Conservation (phyloP, 768 basidiomycete genomes). For the Pilatotrama ljubarskyi region DNA sequence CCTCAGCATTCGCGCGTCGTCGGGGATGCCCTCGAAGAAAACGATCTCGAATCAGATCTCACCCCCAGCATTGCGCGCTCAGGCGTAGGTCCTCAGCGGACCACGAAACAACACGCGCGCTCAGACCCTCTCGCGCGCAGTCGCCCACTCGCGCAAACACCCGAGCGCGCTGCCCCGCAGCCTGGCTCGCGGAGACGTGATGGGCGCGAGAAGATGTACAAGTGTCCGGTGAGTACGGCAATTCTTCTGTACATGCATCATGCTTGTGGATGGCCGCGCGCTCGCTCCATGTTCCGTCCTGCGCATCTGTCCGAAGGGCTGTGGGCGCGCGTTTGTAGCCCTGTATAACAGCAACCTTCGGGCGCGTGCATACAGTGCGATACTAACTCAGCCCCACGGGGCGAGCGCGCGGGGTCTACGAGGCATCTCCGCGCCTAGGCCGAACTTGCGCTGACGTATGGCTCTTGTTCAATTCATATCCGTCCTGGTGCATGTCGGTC, state of each 20-base stretch:
- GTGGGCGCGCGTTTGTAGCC: neutral
- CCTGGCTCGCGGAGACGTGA: conserved; percentile 3
- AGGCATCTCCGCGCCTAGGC: neutral
- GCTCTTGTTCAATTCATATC: neutral
- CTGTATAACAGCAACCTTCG: neutral
- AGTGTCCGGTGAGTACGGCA: conserved; percentile 47
- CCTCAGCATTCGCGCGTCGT: neutral
- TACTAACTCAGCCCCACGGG: neutral
- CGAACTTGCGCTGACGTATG: conserved; percentile 5
- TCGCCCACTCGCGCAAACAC: conserved; percentile 14
- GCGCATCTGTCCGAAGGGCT: neutral
- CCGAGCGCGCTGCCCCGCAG: neutral
- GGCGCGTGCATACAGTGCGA: neutral
- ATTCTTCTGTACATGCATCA: neutral
- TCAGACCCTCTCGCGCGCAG: conserved; percentile 8
- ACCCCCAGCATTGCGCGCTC: neutral
- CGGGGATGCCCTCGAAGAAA: neutral
- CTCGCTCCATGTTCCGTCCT: neutral
- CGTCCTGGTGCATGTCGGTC: neutral
- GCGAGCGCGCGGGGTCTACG: neutral
- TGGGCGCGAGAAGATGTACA: conserved; percentile 46
- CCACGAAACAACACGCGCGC: neutral
- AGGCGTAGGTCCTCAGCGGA: neutral
- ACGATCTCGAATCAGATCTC: neutral
- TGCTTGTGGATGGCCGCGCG: too few relatives aligned